Conservation (phyloP, 2,329 filamentous ascomycete species). For the Cladorrhinum sp. region DNA sequence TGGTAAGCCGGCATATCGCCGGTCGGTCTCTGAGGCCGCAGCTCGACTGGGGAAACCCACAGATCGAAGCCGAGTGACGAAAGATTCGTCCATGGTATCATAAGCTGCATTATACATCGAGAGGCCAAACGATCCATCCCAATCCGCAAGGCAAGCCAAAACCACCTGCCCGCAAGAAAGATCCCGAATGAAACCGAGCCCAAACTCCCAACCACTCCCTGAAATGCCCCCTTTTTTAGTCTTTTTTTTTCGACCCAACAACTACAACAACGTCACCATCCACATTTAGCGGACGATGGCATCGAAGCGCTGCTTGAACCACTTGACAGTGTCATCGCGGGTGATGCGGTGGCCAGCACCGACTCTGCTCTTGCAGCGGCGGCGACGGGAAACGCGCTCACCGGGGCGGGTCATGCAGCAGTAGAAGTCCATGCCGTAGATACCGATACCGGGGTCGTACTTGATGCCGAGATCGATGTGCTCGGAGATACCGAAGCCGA, state of each 20-base stretch:
- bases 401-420: slow-evolving; percentile 99
- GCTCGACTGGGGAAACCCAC: slow-evolving; percentile 53
- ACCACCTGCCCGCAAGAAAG: slow-evolving; percentile 16
- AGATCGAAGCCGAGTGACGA: slow-evolving; percentile 53
- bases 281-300: slow-evolving; percentile 92
- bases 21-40: slow-evolving; percentile 72
- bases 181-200: slow-evolving; percentile 8
- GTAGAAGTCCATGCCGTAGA: slow-evolving; percentile 99
- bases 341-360: slow-evolving; percentile 90
- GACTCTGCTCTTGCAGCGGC: slow-evolving; percentile 82
- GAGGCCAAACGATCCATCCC: slow-evolving; percentile 19
- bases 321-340: slow-evolving; percentile 94
- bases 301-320: slow-evolving; percentile 90
- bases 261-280: slow-evolving; percentile 24
- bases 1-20: slow-evolving; percentile 63
- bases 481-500: slow-evolving; percentile 99
- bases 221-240: slow-evolving; percentile 28
- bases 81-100: slow-evolving; percentile 42
- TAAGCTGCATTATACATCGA: slow-evolving; percentile 37
- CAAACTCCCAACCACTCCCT: slow-evolving; percentile 26
- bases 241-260: slow-evolving; percentile 19
- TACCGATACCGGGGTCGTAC: slow-evolving; percentile 97
- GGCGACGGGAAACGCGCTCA: slow-evolving; percentile 94
- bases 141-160: slow-evolving; percentile 20
- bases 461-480: slow-evolving; percentile 99